phyloP scores from a whole-genome alignment of 2,329 filamentous ascomycete genomes.

The Clonostachys sp. region DNA sequence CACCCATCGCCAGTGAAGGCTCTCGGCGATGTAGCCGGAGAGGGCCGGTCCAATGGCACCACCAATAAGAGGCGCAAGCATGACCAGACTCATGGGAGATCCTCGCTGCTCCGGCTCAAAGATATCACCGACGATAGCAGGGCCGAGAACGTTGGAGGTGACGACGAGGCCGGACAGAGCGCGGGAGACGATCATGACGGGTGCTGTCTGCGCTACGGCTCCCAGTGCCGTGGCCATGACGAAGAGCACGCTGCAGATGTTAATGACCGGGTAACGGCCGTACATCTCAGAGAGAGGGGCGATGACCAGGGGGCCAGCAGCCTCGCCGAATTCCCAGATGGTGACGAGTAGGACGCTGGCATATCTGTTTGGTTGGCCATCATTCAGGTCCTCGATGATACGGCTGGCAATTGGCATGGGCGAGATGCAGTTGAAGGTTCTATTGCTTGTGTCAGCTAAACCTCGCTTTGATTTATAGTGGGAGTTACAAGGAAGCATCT shows the following conservation, averaged over 20 bases:
- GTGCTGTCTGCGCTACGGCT: slow-evolving; percentile 37
- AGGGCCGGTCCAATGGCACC: slow-evolving; percentile 53
- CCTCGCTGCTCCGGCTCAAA: slow-evolving; percentile 54
- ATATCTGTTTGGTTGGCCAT: slow-evolving; percentile 27
- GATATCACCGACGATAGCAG: slow-evolving; percentile 60
- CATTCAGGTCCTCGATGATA: slow-evolving; percentile 40
- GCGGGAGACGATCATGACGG: slow-evolving; percentile 46
- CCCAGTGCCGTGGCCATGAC: slow-evolving; percentile 39
- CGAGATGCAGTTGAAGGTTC: slow-evolving; percentile 51
- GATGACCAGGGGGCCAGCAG: slow-evolving; percentile 54
- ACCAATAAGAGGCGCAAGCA: slow-evolving; percentile 52
- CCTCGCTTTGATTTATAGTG: too few species aligned
- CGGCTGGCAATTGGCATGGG: slow-evolving; percentile 47
- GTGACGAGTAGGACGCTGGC: slow-evolving; percentile 61
- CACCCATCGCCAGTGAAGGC: slow-evolving; percentile 47
- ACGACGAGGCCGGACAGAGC: slow-evolving; percentile 58
- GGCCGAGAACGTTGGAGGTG: slow-evolving; percentile 59
- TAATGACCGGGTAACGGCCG: slow-evolving; percentile 51
- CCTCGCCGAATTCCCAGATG: slow-evolving; percentile 65
- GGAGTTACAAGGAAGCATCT: too few species aligned
- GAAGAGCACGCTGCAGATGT: slow-evolving; percentile 46
- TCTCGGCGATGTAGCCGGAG: slow-evolving; percentile 48
- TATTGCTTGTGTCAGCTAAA: too few species aligned
- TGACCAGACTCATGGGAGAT: slow-evolving; percentile 51
- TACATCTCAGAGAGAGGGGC: slow-evolving; percentile 59